Percentiles rank a stretch among this genome's conserved stretches.
phyloP scores from a whole-genome alignment of 768 basidiomycete species.

The Boletus insuetus region DNA sequence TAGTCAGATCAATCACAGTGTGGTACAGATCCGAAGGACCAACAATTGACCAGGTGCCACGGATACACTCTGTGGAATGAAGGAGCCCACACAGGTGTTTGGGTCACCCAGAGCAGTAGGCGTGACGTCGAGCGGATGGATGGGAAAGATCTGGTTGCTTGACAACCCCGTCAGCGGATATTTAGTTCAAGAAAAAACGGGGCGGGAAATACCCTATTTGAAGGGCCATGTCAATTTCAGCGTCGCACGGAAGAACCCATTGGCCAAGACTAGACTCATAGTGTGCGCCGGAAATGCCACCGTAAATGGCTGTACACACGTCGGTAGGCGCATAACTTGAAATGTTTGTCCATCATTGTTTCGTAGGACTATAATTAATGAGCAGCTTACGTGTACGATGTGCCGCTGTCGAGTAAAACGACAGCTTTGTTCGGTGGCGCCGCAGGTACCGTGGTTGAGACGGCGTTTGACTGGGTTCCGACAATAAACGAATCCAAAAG shows the following conservation, averaged over 20 bases:
- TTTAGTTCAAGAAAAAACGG: conserved; percentile 3
- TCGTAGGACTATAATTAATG: neutral
- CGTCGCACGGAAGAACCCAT: conserved; percentile 73
- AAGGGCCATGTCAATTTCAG: conserved; percentile 75
- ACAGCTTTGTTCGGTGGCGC: conserved; percentile 73
- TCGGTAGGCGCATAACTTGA: conserved; percentile 66
- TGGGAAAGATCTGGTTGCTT: conserved; percentile 70
- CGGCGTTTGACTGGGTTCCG: conserved; percentile 47
- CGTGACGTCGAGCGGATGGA: conserved; percentile 78
- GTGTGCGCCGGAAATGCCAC: conserved; percentile 57
- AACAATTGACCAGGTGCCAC: conserved; percentile 69
- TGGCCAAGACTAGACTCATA: conserved; percentile 51
- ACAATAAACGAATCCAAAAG: conserved; percentile 72
- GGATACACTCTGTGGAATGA: conserved; percentile 60
- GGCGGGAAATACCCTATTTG: conserved; percentile 63
- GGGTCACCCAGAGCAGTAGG: conserved; percentile 45
- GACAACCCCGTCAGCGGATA: conserved; percentile 13
- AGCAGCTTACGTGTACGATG: conserved; percentile 68
- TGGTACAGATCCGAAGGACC: conserved; percentile 24
- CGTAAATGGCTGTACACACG: conserved; percentile 69
- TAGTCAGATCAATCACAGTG: neutral
- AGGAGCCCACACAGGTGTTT: conserved; percentile 66
- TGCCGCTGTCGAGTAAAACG: conserved; percentile 74
- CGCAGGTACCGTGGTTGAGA: conserved; percentile 51
- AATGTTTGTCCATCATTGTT: conserved; percentile 3